Conservation (phyloP, 352 stramenopile species). For the Globisporangium carolinianum region DNA sequence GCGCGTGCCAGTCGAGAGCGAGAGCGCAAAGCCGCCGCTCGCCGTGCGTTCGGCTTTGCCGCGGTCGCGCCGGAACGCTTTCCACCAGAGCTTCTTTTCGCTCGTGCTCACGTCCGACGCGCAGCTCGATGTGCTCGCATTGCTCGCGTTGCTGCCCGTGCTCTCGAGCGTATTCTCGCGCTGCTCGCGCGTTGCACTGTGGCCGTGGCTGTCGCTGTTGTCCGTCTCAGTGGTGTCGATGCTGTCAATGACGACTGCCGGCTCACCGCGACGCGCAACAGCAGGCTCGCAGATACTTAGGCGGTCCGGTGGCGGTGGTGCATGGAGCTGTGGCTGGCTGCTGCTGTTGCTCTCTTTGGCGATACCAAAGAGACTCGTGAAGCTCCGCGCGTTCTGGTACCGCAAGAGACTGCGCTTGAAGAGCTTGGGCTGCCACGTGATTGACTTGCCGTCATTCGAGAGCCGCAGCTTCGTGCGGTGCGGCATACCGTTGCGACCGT, state of each 20-base stretch:
- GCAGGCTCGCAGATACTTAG: conserved; percentile 17
- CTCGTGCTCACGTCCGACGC: conserved; percentile 34
- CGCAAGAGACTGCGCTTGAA: conserved; percentile 64
- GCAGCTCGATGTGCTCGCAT: conserved; percentile 21
- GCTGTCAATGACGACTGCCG: conserved; percentile 11
- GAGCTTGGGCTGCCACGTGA: conserved; percentile 75
- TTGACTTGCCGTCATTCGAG: conserved; percentile 54
- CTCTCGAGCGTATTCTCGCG: conserved; percentile 9
- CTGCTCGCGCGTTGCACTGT: background rate
- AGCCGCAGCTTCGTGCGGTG: conserved; percentile 72
- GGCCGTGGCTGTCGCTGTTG: conserved; percentile 10
- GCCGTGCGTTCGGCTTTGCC: conserved; percentile 54
- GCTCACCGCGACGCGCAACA: conserved; percentile 20
- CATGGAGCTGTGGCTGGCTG: conserved; percentile 36
- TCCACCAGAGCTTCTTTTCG: conserved; percentile 73
- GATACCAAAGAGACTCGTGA: conserved; percentile 59
- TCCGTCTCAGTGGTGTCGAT: background rate
- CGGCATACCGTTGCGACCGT: conserved; percentile 66
- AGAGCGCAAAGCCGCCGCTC: conserved; percentile 54
- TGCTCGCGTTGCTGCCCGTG: conserved; percentile 15
- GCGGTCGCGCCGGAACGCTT: conserved; percentile 51
- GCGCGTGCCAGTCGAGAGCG: conserved; percentile 20
- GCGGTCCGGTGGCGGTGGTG: conserved; percentile 27
- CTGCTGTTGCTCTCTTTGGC: conserved; percentile 26
- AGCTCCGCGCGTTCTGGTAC: conserved; percentile 63